These are phyloP conservation scores for Trichoderma atrobrunneum DNA, from an alignment of 2,329 filamentous ascomycete species.

Conservation along the genomic window DNA sequence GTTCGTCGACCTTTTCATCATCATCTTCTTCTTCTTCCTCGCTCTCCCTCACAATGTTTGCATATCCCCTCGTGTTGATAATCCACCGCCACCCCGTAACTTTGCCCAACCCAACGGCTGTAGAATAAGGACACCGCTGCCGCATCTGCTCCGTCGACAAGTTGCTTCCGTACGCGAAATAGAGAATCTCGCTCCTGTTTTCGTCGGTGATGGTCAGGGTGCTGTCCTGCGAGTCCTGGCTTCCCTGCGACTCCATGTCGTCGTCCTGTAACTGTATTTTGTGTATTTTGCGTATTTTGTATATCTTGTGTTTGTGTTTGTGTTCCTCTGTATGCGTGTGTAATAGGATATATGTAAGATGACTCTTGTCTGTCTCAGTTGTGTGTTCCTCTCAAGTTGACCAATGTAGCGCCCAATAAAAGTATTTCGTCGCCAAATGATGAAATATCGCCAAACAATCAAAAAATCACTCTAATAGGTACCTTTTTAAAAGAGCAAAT, in stretches of 20 bases:
- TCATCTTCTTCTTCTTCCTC: neutral
- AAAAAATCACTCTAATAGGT: neutral
- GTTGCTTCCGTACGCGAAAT: slow-evolving; percentile 72
- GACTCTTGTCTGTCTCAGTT: neutral
- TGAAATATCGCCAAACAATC: neutral
- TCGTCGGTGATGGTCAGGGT: slow-evolving; percentile 36
- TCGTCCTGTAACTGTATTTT: neutral
- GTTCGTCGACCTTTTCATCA: neutral
- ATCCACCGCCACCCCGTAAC: slow-evolving; percentile 60
- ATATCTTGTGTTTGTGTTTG: neutral
- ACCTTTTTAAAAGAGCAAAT: neutral
- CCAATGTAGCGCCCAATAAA: neutral
- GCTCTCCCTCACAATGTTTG: slow-evolving; percentile 54
- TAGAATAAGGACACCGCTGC: slow-evolving; percentile 56
- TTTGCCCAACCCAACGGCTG: slow-evolving; percentile 55
- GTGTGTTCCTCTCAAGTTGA: neutral
- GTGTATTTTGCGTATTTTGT: neutral
- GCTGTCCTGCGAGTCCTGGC: slow-evolving; percentile 37
- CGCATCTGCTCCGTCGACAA: slow-evolving; percentile 65
- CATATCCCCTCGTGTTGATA: slow-evolving; percentile 65
- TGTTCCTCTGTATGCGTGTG: neutral
- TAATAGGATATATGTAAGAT: neutral
- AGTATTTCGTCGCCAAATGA: neutral
- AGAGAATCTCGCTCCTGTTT: slow-evolving; percentile 43
- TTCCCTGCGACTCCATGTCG: slow-evolving; percentile 31